phyloP scores from a whole-genome alignment of 495 filamentous ascomycete genomes.

The Choiromyces venosus region DNA sequence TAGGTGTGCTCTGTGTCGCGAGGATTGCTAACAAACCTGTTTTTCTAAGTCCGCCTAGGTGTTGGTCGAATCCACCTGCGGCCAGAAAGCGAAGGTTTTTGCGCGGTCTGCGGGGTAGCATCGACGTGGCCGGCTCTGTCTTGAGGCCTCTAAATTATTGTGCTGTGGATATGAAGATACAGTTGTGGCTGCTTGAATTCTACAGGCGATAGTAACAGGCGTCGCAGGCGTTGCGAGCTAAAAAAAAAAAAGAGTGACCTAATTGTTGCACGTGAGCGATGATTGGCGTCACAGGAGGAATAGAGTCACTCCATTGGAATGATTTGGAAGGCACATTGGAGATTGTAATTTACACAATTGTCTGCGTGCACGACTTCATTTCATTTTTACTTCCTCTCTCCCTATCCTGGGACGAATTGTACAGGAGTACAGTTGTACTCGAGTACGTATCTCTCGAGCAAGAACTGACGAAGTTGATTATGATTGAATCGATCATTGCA shows the following conservation, averaged over 20 bases:
- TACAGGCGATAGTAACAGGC: not conserved
- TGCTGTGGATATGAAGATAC: not conserved
- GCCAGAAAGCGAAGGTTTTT: not conserved
- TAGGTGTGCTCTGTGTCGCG: not conserved
- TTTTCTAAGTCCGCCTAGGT: not conserved
- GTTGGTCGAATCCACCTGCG: not conserved
- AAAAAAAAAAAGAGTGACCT: not conserved
- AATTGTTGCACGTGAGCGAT: not conserved
- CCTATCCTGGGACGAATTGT: not conserved
- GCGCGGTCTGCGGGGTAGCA: not conserved
- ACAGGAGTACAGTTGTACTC: not conserved
- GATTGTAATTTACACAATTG: not conserved
- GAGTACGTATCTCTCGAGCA: not conserved
- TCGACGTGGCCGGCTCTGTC: not conserved
- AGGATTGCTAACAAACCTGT: constrained; percentile 1
- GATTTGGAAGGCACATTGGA: not conserved
- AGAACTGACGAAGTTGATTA: not conserved
- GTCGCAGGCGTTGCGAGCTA: not conserved
- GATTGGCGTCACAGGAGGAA: not conserved
- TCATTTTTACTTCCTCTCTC: not conserved
- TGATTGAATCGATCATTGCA: not conserved
- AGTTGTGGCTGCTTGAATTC: not conserved
- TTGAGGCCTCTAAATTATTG: not conserved
- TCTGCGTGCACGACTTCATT: not conserved
- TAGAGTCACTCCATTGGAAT: not conserved